Evolutionary conservation across 2,329 filamentous ascomycete genomes (phyloP).

Genomic region (Alternaria angustiovoidea): DNA sequence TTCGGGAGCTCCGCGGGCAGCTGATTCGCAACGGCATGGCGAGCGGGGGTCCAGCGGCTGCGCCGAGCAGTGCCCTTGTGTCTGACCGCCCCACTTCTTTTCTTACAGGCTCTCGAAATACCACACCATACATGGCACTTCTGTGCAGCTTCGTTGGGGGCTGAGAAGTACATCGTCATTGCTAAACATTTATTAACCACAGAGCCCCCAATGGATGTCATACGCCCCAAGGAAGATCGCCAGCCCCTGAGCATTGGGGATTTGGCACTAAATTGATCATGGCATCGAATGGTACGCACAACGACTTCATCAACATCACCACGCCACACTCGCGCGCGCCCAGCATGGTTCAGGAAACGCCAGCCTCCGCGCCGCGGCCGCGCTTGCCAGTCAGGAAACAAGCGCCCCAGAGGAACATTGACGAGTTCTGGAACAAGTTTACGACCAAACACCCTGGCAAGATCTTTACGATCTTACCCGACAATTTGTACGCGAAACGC

Average conservation of each 20-base stretch:
- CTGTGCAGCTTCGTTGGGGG: constrained; percentile 40
- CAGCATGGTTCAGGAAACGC: constrained; percentile 45
- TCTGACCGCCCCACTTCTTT: constrained; percentile 48
- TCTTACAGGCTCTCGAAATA: constrained; percentile 46
- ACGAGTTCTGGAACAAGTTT: constrained; percentile 77
- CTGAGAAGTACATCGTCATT: constrained; percentile 33
- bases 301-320: constrained; percentile 49
- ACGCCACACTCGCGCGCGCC: constrained; percentile 47
- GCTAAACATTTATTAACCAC: constrained; percentile 35
- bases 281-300: constrained; percentile 47
- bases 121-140: constrained; percentile 30
- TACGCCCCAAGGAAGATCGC: constrained; percentile 22
- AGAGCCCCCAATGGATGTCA: constrained; percentile 40
- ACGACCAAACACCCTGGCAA: constrained; percentile 75
- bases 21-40: constrained; percentile 34
- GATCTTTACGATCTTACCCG: constrained; percentile 74
- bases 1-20: constrained; percentile 27
- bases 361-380: constrained; percentile 25
- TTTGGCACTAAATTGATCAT: constrained; percentile 37
- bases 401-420: constrained; percentile 71
- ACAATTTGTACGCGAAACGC: constrained; percentile 70
- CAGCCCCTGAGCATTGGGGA: constrained; percentile 27
- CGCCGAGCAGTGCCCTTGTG: constrained; percentile 37
- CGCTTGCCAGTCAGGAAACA: constrained; percentile 55
- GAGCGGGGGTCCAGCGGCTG: constrained; percentile 42